Evolutionary conservation across 148 eudicot genomes (phyloP).

Genomic region (Nyssa sinensis): DNA sequence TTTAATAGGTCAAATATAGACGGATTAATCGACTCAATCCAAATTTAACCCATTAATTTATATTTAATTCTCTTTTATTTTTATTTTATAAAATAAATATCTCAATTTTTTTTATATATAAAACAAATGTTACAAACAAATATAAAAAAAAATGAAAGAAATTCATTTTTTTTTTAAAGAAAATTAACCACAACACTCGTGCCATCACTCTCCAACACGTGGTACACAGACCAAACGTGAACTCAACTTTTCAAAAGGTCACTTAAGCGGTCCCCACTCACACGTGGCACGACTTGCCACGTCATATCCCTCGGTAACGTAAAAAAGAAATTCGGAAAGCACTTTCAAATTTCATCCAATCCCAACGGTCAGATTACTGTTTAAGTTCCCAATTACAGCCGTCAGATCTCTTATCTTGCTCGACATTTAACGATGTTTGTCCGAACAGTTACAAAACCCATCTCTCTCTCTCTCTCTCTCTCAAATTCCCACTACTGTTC

Average conservation of each 20-base stretch:
- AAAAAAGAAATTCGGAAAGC: neutral
- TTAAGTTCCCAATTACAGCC: neutral
- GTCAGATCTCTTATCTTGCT: constrained; percentile 14
- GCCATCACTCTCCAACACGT: neutral
- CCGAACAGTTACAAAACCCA: neutral
- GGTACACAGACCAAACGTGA: neutral
- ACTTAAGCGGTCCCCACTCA: constrained; percentile 23
- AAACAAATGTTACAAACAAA: too few relatives aligned
- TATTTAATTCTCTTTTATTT: too few relatives aligned
- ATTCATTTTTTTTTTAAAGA: too few relatives aligned
- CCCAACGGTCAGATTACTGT: constrained; percentile 21
- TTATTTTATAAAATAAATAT: too few relatives aligned
- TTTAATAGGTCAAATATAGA: too few relatives aligned
- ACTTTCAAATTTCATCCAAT: constrained; percentile 18
- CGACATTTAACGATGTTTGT: constrained; percentile 6
- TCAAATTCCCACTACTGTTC: neutral
- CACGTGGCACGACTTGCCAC: constrained; percentile 22
- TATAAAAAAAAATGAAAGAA: too few relatives aligned
- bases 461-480: neutral
- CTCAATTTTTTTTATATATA: too few relatives aligned
- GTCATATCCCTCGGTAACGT: constrained; percentile 13
- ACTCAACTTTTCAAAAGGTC: neutral
- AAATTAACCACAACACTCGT: neutral
- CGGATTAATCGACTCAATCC: too few relatives aligned
- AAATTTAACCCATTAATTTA: too few relatives aligned